Conservation (phyloP, 805 yeast genomes). For the Ogataea dorogensis region DNA sequence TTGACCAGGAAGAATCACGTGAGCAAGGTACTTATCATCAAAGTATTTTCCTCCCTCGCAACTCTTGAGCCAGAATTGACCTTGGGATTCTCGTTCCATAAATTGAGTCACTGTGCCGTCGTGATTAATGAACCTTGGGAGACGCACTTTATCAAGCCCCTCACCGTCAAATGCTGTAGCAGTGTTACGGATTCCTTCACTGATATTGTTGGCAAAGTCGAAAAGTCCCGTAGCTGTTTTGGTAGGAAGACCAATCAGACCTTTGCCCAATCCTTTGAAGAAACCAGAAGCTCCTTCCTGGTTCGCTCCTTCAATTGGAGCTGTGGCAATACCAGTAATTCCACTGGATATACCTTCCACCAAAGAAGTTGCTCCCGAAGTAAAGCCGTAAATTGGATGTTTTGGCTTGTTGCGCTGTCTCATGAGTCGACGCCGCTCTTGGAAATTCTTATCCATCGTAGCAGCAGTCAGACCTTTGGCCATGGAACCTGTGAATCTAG, state of each 20-base stretch:
- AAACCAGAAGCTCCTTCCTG: slow-evolving; percentile 89
- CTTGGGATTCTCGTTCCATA: slow-evolving; percentile 82
- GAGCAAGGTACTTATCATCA: slow-evolving; percentile 79
- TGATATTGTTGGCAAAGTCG: slow-evolving; percentile 87
- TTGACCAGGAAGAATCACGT: slow-evolving; percentile 76
- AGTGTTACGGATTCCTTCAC: slow-evolving; percentile 91
- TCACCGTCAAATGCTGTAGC: slow-evolving; percentile 86
- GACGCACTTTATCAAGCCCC: slow-evolving; percentile 72
- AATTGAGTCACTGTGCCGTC: slow-evolving; percentile 76
- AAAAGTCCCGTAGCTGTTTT: slow-evolving; percentile 94
- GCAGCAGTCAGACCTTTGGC: slow-evolving; percentile 93
- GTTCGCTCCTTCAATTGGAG: slow-evolving; percentile 89
- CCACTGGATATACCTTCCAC: slow-evolving; percentile 88
- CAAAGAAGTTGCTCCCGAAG: slow-evolving; percentile 85
- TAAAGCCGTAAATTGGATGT: slow-evolving; percentile 81
- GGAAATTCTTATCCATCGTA: slow-evolving; percentile 82
- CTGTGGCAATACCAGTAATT: slow-evolving; percentile 81
- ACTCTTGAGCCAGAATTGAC: slow-evolving; percentile 87
- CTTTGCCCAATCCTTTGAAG: slow-evolving; percentile 90
- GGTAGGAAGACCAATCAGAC: slow-evolving; percentile 93
- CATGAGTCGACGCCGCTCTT: slow-evolving; percentile 75
- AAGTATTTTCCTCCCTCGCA: slow-evolving; percentile 77
- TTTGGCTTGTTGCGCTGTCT: slow-evolving; percentile 76
- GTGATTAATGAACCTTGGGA: slow-evolving; percentile 72
- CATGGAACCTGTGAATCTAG: slow-evolving; percentile 88